Conservation (phyloP, 75 land plant genomes). For the Selaginella moellendorffii region DNA sequence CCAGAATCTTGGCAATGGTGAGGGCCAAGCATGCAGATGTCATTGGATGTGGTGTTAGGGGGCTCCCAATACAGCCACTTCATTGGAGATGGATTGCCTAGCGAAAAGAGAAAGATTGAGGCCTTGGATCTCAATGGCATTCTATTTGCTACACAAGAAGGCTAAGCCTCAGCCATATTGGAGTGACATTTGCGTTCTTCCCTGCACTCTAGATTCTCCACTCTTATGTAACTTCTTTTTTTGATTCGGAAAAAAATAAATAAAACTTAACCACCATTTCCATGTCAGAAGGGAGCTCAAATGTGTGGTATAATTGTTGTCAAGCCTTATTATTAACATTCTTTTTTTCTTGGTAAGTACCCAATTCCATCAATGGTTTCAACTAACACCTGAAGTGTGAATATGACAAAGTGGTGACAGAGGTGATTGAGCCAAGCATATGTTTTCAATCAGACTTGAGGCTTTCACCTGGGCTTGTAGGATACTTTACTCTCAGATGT, state of each 20-base stretch:
- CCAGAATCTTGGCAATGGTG: too few relatives aligned
- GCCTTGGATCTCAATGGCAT: constrained; percentile 63
- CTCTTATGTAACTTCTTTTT: constrained; percentile 71
- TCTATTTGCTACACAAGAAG: constrained; percentile 57
- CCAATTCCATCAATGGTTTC: constrained; percentile 52
- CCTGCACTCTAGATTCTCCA: constrained; percentile 50
- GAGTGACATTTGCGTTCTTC: constrained; percentile 50
- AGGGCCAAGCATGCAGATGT: too few relatives aligned
- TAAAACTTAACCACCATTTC: too few relatives aligned
- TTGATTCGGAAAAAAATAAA: too few relatives aligned
- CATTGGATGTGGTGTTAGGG: too few relatives aligned
- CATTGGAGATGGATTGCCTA: too few relatives aligned
- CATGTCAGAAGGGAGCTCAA: not conserved
- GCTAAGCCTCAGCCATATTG: constrained; percentile 34
- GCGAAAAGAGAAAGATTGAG: too few relatives aligned
- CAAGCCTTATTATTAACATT: too few relatives aligned
- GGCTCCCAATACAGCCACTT: too few relatives aligned
- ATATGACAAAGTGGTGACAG: constrained; percentile 40
- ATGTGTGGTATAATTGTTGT: not conserved
- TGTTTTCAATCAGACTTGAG: constrained; percentile 45
- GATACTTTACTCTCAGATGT: constrained; percentile 71
- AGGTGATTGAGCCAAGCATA: constrained; percentile 41
- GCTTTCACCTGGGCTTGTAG: constrained; percentile 92
- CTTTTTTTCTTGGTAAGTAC: too few relatives aligned
- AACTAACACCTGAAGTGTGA: constrained; percentile 63